Percentiles rank a stretch among this genome's conserved stretches.
Conservation (phyloP, 768 basidiomycete genomes). For the Lactarius vividus region DNA sequence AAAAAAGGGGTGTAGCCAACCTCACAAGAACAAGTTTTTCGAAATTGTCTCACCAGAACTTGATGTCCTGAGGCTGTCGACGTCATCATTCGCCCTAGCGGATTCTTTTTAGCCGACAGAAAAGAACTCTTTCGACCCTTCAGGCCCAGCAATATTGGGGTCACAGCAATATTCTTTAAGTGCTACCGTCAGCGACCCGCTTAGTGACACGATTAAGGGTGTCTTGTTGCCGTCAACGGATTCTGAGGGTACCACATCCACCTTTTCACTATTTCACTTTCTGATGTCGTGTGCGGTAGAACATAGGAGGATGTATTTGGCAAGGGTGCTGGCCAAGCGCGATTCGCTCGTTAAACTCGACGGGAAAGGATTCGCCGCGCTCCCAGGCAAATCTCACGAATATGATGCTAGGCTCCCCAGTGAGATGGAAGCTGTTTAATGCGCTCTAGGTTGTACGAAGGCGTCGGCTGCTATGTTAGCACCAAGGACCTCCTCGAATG, state of each 20-base stretch:
- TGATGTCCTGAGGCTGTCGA: background rate
- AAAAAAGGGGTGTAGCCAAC: background rate
- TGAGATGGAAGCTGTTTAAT: background rate
- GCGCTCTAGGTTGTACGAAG: background rate
- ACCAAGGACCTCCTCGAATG: background rate
- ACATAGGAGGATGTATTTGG: background rate
- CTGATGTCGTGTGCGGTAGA: background rate
- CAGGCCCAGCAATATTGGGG: background rate
- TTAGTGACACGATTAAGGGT: background rate
- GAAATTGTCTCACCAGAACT: background rate
- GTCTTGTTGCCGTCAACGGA: background rate
- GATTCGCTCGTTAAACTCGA: background rate
- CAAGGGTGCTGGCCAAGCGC: background rate
- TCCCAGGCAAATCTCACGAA: background rate
- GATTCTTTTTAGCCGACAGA: background rate
- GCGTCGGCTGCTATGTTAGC: background rate
- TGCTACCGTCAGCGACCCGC: background rate
- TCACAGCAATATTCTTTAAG: background rate
- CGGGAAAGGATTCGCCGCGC: background rate
- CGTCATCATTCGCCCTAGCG: background rate
- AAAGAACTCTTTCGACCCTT: background rate
- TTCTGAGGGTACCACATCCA: background rate
- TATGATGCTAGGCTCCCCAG: background rate
- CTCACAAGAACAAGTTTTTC: background rate
- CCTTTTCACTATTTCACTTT: background rate